A percentile compares a stretch with the other conserved stretches of the same genome.
Evolutionary conservation across 768 basidiomycete genomes (phyloP).

Genomic region (Mycena leptocephala): DNA sequence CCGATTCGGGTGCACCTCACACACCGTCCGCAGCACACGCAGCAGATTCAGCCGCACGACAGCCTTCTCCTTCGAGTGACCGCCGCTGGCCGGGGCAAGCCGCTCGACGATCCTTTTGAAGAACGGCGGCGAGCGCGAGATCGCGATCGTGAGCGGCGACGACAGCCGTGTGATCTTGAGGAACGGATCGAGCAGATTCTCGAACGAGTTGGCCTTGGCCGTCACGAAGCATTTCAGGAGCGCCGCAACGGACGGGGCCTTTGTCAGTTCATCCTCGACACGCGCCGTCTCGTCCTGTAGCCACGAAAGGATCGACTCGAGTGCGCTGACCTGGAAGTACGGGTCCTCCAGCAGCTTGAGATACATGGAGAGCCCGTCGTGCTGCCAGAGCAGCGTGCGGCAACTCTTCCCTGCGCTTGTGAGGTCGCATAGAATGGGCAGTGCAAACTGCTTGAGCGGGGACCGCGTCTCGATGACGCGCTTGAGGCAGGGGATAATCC

Average conservation of each 20-base stretch:
- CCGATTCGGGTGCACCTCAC: slow-evolving; percentile 92
- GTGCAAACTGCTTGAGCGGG: slow-evolving; percentile 96
- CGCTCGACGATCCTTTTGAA: slow-evolving; percentile 92
- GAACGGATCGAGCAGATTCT: slow-evolving; percentile 93
- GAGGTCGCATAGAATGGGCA: slow-evolving; percentile 97
- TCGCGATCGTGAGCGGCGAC: slow-evolving; percentile 76
- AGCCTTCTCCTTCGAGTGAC: slow-evolving; percentile 66
- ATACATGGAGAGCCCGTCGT: slow-evolving; percentile 91
- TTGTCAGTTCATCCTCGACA: slow-evolving; percentile 91
- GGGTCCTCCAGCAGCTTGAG: slow-evolving; percentile 85
- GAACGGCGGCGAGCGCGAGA: slow-evolving; percentile 86
- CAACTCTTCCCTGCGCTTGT: slow-evolving; percentile 96
- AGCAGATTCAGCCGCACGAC: slow-evolving; percentile 94
- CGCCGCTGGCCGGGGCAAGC: slow-evolving; percentile 65
- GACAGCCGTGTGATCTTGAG: slow-evolving; percentile 94
- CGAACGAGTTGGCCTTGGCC: slow-evolving; percentile 92
- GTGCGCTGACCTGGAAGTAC: slow-evolving; percentile 92
- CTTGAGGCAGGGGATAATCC: slow-evolving; percentile 93
- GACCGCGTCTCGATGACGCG: slow-evolving; percentile 91
- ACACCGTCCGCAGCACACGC: slow-evolving; percentile 86
- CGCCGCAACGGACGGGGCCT: slow-evolving; percentile 74
- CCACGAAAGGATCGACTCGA: slow-evolving; percentile 95
- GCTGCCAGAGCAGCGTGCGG: slow-evolving; percentile 92
- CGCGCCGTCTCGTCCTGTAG: slow-evolving; percentile 95
- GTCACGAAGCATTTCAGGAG: slow-evolving; percentile 87